Conservation (phyloP, 192 early-diverging fungal genomes). For the Backusella liffmaniae region DNA sequence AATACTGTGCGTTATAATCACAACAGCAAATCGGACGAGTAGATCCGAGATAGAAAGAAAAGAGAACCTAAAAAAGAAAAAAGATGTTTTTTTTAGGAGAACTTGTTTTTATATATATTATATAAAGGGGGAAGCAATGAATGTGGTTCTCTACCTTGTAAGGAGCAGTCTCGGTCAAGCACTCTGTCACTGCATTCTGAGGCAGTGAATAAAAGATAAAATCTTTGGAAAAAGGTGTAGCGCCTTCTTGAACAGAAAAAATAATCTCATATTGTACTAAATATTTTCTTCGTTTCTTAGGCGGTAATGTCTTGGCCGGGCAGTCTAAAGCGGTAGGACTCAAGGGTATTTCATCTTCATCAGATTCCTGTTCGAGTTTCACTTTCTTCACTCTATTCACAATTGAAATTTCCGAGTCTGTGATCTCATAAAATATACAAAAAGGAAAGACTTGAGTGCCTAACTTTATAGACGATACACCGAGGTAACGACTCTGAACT, state of each 20-base stretch:
- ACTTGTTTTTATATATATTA: not conserved
- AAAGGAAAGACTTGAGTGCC: conserved; percentile 4
- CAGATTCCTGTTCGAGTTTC: conserved; percentile 11
- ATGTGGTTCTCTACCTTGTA: conserved; percentile 1
- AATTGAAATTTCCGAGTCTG: conserved; percentile 17
- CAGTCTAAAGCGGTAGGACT: not conserved
- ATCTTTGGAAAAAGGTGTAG: not conserved
- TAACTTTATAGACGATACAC: conserved; percentile 5
- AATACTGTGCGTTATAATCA: conserved; percentile 3
- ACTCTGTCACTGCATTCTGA: conserved; percentile 11
- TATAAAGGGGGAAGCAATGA: not conserved
- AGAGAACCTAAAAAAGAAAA: not conserved
- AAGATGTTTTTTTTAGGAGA: not conserved
- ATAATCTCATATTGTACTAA: conserved; percentile 10
- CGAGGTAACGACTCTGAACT: conserved; percentile 10
- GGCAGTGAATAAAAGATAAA: conserved; percentile 1
- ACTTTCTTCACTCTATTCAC: conserved; percentile 9
- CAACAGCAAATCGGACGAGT: not conserved
- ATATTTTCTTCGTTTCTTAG: conserved; percentile 17
- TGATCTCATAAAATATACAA: conserved; percentile 22
- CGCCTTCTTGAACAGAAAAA: conserved; percentile 2
- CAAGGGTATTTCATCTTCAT: conserved; percentile 1
- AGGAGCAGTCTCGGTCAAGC: conserved; percentile 10
- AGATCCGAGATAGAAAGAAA: conserved; percentile 13
- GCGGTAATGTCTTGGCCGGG: not conserved